Conservation (phyloP, 108 stramenopile species). For the Discostella stelligeroides region DNA sequence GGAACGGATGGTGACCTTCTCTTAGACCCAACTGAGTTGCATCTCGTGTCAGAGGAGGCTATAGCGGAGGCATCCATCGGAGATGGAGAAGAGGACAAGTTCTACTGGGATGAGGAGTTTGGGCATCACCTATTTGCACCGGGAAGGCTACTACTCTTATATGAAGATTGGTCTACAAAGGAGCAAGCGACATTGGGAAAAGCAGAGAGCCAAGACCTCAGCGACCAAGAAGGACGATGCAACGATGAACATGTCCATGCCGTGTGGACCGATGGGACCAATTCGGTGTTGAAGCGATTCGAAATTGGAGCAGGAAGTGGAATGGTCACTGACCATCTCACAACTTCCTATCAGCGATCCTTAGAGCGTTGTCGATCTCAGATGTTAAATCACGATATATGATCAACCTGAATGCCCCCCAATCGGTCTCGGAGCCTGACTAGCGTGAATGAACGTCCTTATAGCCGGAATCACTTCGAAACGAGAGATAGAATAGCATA, state of each 20-base stretch:
- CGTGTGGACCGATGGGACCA: conserved; percentile 62
- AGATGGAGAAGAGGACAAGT: conserved; percentile 40
- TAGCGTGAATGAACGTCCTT: too few species aligned
- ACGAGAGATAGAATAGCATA: too few species aligned
- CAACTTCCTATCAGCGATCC: conserved; percentile 46
- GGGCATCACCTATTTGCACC: conserved; percentile 68
- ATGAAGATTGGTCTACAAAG: conserved; percentile 52
- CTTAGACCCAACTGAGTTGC: conserved; percentile 47
- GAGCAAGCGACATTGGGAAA: background rate
- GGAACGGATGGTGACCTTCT: conserved; percentile 56
- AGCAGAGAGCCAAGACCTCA: conserved; percentile 3
- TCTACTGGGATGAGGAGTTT: conserved; percentile 44
- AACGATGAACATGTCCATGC: conserved; percentile 7
- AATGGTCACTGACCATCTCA: conserved; percentile 73
- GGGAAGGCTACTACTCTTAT: conserved; percentile 56
- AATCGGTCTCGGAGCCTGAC: too few species aligned
- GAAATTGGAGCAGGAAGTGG: conserved; percentile 63
- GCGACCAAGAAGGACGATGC: background rate
- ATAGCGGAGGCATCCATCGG: conserved; percentile 52
- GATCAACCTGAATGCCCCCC: too few species aligned
- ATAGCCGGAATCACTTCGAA: too few species aligned
- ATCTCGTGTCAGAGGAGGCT: conserved; percentile 44
- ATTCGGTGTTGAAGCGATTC: conserved; percentile 50
- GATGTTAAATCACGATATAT: too few species aligned
- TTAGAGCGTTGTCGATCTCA: background rate